phyloP scores from a whole-genome alignment of 164 flowering plant species.

The Protea cynaroides region DNA sequence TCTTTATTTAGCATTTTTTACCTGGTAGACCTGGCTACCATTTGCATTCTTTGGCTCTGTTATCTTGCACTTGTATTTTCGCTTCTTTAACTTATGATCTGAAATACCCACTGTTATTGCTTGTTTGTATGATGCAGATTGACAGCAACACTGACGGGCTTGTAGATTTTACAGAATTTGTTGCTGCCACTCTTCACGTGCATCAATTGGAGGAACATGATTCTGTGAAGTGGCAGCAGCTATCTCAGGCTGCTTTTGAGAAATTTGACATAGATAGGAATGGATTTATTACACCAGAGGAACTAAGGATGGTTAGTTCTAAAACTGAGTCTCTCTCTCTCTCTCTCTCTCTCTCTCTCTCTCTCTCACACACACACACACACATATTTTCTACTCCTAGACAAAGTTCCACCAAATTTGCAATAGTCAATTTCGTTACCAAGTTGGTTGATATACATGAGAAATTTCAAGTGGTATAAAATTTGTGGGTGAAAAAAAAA shows the following conservation, averaged over 20 bases:
- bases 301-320: constrained; percentile 60
- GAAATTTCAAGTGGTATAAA: too few relatives aligned
- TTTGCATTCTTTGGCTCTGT: background rate
- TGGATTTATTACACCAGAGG: constrained; percentile 93
- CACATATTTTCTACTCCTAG: background rate
- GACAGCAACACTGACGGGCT: constrained; percentile 97
- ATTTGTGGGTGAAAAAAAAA: too few relatives aligned
- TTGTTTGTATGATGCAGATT: constrained; percentile 47
- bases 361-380: background rate
- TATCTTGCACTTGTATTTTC: background rate
- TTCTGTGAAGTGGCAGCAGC: constrained; percentile 71
- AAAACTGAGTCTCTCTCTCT: background rate
- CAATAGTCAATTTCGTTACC: too few relatives aligned
- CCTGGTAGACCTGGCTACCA: background rate
- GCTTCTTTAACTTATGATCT: background rate
- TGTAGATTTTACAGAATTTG: constrained; percentile 92
- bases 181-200: constrained; percentile 90
- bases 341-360: background rate
- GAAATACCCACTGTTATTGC: background rate
- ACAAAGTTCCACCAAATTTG: too few relatives aligned
- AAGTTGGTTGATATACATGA: too few relatives aligned
- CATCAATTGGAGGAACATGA: constrained; percentile 91
- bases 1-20: background rate
- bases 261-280: constrained; percentile 91
- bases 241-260: constrained; percentile 86